Percentiles rank a stretch among this genome's conserved stretches.
Conservation (phyloP, 2,329 filamentous ascomycete species). For the Pseudogymnoascus verrucosus region DNA sequence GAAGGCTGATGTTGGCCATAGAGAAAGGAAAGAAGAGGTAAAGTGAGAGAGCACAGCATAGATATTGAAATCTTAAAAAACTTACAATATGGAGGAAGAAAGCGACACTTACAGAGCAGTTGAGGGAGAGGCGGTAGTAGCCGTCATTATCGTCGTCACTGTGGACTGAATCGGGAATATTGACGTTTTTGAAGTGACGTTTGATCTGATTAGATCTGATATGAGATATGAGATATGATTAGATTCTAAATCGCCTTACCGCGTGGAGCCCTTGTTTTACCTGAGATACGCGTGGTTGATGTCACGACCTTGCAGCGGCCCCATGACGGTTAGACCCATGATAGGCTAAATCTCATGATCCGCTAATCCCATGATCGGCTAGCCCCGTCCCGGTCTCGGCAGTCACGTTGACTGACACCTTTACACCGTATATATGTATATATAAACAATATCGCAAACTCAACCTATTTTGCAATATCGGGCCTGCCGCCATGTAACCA, state of each 20-base stretch:
- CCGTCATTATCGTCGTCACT: conserved; percentile 5
- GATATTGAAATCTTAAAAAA: not conserved
- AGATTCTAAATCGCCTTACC: not conserved
- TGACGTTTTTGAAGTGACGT: not conserved
- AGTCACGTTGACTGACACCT: not conserved
- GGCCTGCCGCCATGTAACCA: conserved; percentile 1
- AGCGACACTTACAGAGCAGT: not conserved
- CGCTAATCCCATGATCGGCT: not conserved
- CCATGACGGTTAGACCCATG: not conserved
- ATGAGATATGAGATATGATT: not conserved
- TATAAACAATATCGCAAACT: not conserved
- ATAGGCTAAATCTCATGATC: not conserved
- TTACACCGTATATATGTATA: not conserved
- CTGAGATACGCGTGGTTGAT: not conserved
- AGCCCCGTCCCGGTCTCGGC: not conserved
- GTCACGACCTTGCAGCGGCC: not conserved
- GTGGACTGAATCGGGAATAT: conserved; percentile 1
- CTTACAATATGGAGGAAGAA: not conserved
- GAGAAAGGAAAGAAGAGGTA: not conserved
- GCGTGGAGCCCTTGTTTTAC: not conserved
- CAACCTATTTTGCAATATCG: not conserved
- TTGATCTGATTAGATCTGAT: not conserved
- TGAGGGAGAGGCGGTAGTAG: not conserved
- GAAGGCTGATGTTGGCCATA: conserved; percentile 4
- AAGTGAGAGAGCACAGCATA: not conserved